Percentiles rank a stretch among this genome's conserved stretches.
Conservation (phyloP, 768 basidiomycete genomes). For the Lanmaoa pseudosensibilis region DNA sequence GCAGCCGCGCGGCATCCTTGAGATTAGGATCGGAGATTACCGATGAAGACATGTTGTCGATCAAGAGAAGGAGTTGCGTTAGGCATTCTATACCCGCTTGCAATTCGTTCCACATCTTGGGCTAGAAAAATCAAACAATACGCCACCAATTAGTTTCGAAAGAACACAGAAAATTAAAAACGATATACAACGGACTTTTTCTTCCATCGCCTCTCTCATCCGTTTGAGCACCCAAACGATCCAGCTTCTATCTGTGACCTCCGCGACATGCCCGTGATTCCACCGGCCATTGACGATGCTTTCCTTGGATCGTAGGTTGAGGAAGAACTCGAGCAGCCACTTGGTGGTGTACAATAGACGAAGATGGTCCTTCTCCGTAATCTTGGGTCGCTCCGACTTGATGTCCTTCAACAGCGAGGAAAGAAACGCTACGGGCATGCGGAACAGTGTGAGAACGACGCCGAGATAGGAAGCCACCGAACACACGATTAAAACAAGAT, state of each 20-base stretch:
- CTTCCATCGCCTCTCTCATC: conserved; percentile 87
- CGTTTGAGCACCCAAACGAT: conserved; percentile 88
- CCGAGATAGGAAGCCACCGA: conserved; percentile 10
- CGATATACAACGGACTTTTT: conserved; percentile 60
- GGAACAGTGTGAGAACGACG: conserved; percentile 17
- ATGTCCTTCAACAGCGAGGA: conserved; percentile 87
- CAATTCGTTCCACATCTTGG: conserved; percentile 90
- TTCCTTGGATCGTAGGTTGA: conserved; percentile 45
- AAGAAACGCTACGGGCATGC: conserved; percentile 69
- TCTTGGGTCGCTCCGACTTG: conserved; percentile 84
- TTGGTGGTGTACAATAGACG: conserved; percentile 83
- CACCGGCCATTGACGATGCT: conserved; percentile 40
- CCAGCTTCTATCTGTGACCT: conserved; percentile 83
- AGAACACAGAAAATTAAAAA: neutral
- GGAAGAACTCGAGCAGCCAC: conserved; percentile 93
- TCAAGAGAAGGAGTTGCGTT: conserved; percentile 85
- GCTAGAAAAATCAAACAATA: conserved; percentile 46
- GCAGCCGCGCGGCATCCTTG: conserved; percentile 71
- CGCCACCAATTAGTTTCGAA: conserved; percentile 10
- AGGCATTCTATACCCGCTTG: conserved; percentile 94
- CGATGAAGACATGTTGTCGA: conserved; percentile 76
- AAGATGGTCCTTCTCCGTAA: conserved; percentile 93
- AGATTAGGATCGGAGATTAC: conserved; percentile 42
- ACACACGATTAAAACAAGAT: conserved; percentile 86
- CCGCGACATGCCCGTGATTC: conserved; percentile 74